A percentile compares a stretch with the other conserved stretches of the same genome.
Conservation (phyloP, 371 early-diverging fungal species). For the Rhizopus microsporus region DNA sequence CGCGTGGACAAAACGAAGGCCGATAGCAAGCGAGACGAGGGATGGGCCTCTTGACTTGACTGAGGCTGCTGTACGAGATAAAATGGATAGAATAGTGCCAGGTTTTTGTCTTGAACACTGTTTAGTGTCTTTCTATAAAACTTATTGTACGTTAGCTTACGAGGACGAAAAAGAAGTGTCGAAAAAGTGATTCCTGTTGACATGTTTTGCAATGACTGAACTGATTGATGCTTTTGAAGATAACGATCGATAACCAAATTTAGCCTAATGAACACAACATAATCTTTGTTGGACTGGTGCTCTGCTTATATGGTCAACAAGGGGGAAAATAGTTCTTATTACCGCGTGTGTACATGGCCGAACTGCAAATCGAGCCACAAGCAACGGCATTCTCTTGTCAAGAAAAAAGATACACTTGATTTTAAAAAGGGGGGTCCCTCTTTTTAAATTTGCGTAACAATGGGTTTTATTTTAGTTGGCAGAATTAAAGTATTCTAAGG, state of each 20-base stretch:
- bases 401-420: neutral
- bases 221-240: neutral
- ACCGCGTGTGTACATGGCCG: constrained; percentile 17
- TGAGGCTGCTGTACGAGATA: neutral
- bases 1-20: constrained; percentile 11
- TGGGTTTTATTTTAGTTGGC: constrained; percentile 15
- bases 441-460: neutral
- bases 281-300: neutral
- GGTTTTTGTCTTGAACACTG: neutral
- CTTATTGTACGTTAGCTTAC: neutral
- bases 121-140: neutral
- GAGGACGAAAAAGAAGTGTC: neutral
- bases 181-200: neutral
- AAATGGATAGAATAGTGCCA: neutral
- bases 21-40: constrained; percentile 10
- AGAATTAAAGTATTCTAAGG: constrained; percentile 76
- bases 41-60: constrained; percentile 10
- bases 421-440: no score
- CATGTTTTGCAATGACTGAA: neutral
- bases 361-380: constrained; percentile 18
- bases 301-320: neutral
- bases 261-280: neutral
- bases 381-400: constrained; percentile 16
- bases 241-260: neutral
- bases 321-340: neutral